Evolutionary conservation across 2,329 filamentous ascomycete species (phyloP).

Genomic region (Eutypella sp.): DNA sequence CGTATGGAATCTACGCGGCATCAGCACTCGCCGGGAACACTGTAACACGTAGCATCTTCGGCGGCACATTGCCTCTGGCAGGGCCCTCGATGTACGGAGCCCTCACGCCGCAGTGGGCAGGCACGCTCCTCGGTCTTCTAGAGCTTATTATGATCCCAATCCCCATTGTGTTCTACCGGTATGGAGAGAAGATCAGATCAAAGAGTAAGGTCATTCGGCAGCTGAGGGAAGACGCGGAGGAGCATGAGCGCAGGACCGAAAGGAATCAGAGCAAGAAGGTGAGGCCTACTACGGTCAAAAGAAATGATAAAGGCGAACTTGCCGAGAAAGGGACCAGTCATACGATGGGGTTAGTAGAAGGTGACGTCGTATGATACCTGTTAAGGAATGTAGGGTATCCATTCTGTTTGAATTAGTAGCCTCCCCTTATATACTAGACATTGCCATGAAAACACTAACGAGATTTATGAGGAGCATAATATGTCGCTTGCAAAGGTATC

Average conservation of each 20-base stretch:
- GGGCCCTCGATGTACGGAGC: conserved; percentile 66
- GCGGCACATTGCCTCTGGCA: conserved; percentile 73
- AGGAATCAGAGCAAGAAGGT: conserved; percentile 22
- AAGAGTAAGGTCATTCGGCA: conserved; percentile 44
- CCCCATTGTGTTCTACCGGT: conserved; percentile 71
- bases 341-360: no score
- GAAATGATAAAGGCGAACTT: no score
- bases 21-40: conserved; percentile 76
- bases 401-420: no score
- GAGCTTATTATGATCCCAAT: conserved; percentile 74
- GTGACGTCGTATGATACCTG: no score
- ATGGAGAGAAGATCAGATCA: conserved; percentile 48
- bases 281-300: conserved; percentile 3
- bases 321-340: no score
- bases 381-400: no score
- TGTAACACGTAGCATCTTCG: conserved; percentile 66
- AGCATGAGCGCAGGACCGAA: conserved; percentile 29
- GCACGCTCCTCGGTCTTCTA: conserved; percentile 67
- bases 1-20: conserved; percentile 78
- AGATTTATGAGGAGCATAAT: no score
- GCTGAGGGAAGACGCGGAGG: conserved; percentile 41
- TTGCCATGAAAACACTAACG: no score
- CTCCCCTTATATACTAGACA: no score
- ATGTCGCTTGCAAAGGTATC: no score
- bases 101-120: conserved; percentile 73